Evolutionary conservation across 2,329 filamentous ascomycete species (phyloP), one percentile per base, ranked within the genome.

Genomic region (Exophiala bonariae): DNA sequence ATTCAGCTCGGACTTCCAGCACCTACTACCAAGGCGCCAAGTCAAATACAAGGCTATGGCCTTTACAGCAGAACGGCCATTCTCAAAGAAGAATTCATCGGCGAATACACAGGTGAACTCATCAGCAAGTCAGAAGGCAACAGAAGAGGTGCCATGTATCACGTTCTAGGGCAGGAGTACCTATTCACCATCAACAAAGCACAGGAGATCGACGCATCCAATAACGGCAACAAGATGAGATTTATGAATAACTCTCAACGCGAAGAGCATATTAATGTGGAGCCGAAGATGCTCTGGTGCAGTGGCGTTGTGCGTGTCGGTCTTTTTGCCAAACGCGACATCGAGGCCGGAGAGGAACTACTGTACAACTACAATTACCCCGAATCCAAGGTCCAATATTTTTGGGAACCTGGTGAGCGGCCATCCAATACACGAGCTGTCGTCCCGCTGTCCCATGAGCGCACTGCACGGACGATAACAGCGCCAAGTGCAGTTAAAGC

Each of bases 31-130:
- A 71, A 90, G 4, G 89, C 87, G 2, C 75, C 83, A 44, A 90
- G 86, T 37, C 80, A 82, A 51, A 55, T 61, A 3, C 58, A 59
- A 40, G 88, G 88, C 0, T 89, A 89, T 54, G 89, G 88, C 0
- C 73, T 93, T 0, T 92, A 86, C 61, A 77, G 84, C 1, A 84
- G 82, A 3, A 83, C 89, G 60, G 73, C 81, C 44, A 82, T 89
- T 50, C 71, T 72, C 3, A 75, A 79, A 50, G 81, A 84, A 42
- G 83, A 87, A n/a, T 92, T 87, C 56, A 75, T 93, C 14, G 85
- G 87, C 23, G 89, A 93, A 63, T 93, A 93, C 63, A 82, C 82
- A 2, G 89, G 89, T 37, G 89, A 93, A 63, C 74, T 89, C 9
- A 84, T 92, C 47, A 83, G 80, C 3, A 78, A 80, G 31, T 76